Conservation (phyloP, 495 filamentous ascomycete species). For the Lindgomyces ingoldianus region DNA sequence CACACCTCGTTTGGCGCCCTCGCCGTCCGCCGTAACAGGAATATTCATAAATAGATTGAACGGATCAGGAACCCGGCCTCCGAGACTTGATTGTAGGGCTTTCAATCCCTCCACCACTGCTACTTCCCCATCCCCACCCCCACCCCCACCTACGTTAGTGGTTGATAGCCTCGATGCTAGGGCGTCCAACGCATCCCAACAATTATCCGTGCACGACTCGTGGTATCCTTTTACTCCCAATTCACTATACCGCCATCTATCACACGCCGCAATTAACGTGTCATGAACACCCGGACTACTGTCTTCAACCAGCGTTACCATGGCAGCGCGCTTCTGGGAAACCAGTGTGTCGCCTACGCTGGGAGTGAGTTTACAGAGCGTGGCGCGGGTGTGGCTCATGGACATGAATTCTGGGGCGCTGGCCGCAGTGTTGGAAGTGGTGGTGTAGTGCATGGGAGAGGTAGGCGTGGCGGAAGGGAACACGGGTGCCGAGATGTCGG, state of each 20-base stretch:
- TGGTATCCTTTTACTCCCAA: slow-evolving; percentile 46
- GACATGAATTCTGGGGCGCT: slow-evolving; percentile 41
- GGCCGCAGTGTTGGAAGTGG: slow-evolving; percentile 27
- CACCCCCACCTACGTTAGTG: no score
- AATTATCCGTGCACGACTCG: slow-evolving; percentile 51
- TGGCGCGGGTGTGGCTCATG: slow-evolving; percentile 50
- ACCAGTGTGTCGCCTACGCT: slow-evolving; percentile 43
- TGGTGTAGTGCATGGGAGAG: slow-evolving; percentile 14
- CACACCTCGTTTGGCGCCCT: slow-evolving; percentile 32
- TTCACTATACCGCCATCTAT: slow-evolving; percentile 45
- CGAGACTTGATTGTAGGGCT: slow-evolving; percentile 21
- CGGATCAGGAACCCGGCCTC: slow-evolving; percentile 46
- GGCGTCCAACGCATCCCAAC: slow-evolving; percentile 43
- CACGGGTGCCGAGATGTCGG: slow-evolving; percentile 26
- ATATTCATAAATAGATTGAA: slow-evolving; percentile 56
- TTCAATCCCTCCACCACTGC: slow-evolving; percentile 7
- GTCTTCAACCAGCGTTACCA: slow-evolving; percentile 47
- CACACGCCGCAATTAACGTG: slow-evolving; percentile 49
- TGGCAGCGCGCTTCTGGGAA: slow-evolving; percentile 44
- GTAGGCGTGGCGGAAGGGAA: slow-evolving; percentile 25
- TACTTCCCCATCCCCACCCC: neutral
- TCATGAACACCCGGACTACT: slow-evolving; percentile 50
- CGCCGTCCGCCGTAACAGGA: slow-evolving; percentile 42
- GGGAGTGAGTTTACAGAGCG: slow-evolving; percentile 39
- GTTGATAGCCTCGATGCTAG: slow-evolving; percentile 6